Base-by-base conservation (phyloP, 768 basidiomycete genomes). In the Mycena sanguinolenta region DNA sequence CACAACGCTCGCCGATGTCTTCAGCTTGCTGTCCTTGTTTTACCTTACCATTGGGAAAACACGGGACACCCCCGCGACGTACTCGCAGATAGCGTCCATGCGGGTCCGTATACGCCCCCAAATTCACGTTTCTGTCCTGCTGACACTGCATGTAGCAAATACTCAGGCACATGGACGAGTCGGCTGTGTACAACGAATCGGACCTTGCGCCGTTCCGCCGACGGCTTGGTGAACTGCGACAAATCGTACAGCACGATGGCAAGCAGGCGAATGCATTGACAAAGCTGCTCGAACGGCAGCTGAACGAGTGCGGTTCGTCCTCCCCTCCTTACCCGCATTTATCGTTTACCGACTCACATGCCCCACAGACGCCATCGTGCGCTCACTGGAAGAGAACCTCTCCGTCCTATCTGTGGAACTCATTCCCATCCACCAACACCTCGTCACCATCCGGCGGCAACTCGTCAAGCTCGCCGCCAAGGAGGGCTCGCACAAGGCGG, bases 1-100 rank as follows among this genome's bases (percentile, higher is more conserved):
- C 83, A 97, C 95, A 8, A 94, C 96, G 5, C 90, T 99, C 54
- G 92, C 95, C 32, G 98, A 99, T 82, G 97, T 99, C 42, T 99
- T 99, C 84, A 92, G 90, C 77, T 87, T 99, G 58, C 89, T 99
- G 52, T 97, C 96, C 17, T 88, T 99, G 73, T 98, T 98, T 87
- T 99, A 96, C 85, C 91, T 99, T 75, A 98, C 97, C 42, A 96
- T 99, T 71, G 98, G 98, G 50, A 97, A 96, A 84, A 96, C 95
- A 46, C 90, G 92, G 73, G 97, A 98, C 80, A 92, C 92, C 13
- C 97, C 97, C 0, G 97, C 97, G 28, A 95, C 94, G 0, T 99
- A 98, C 80, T 95, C 95, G 72, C 98, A 99, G 77, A 91, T 99
- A 72, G 95, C 96, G 44, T 96, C 93, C 69, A 98, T 99, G 92